A percentile compares a stretch with the other conserved stretches of the same genome.
Conservation (phyloP, 2,329 filamentous ascomycete species). For the Fusarium sp. region DNA sequence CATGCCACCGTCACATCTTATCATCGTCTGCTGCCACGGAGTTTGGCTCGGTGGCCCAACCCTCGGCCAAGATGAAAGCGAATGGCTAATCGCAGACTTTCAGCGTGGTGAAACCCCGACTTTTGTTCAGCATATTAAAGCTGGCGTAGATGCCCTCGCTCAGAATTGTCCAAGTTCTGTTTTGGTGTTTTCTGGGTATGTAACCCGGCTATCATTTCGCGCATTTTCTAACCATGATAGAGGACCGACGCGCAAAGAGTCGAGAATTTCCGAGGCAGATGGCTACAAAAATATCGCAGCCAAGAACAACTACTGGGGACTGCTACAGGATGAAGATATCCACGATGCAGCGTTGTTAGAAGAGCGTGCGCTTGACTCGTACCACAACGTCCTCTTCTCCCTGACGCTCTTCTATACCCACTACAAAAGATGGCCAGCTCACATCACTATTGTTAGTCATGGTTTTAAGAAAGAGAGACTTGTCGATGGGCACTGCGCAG, state of each 20-base stretch:
- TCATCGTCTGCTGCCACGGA: constrained; percentile 86
- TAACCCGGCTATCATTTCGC: not conserved
- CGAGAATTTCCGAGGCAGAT: constrained; percentile 66
- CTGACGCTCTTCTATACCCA: constrained; percentile 61
- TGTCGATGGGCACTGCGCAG: constrained; percentile 70
- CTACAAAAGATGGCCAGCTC: constrained; percentile 62
- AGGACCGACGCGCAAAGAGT: constrained; percentile 70
- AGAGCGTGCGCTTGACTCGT: constrained; percentile 82
- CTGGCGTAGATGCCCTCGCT: constrained; percentile 66
- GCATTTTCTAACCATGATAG: constrained; percentile 49
- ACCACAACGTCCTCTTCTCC: constrained; percentile 84
- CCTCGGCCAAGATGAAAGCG: constrained; percentile 63
- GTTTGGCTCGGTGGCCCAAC: constrained; percentile 74
- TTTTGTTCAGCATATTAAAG: constrained; percentile 79
- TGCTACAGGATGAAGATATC: constrained; percentile 42
- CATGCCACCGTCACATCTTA: constrained; percentile 62
- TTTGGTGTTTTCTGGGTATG: constrained; percentile 79
- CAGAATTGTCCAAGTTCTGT: constrained; percentile 57
- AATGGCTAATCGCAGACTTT: constrained; percentile 81
- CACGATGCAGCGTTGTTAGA: constrained; percentile 65
- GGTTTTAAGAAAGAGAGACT: constrained; percentile 74
- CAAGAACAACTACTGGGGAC: constrained; percentile 58
- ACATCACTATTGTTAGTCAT: constrained; percentile 74
- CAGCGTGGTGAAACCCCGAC: constrained; percentile 82
- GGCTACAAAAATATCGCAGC: constrained; percentile 69